These are phyloP conservation scores for Medicago lupulina DNA, from an alignment of 306 rosid species.

Conservation along the genomic window DNA sequence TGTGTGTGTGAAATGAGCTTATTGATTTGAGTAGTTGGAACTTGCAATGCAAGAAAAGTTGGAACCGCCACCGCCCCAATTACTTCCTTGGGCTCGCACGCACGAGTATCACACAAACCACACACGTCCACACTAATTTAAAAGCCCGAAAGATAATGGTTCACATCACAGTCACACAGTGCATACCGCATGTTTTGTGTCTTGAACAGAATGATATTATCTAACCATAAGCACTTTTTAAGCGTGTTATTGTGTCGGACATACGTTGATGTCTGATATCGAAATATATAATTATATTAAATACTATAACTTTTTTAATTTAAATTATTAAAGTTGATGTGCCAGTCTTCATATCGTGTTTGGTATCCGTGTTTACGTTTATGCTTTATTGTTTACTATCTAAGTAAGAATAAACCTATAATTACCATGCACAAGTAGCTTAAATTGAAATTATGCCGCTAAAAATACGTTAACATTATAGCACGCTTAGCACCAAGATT, in stretches of 20 bases:
- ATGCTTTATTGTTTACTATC: too few relatives aligned
- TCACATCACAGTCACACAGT: neutral
- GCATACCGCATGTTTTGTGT: neutral
- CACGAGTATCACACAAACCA: neutral
- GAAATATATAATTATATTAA: too few relatives aligned
- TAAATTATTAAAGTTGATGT: too few relatives aligned
- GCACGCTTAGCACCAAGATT: constrained; percentile 1
- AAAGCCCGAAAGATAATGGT: neutral
- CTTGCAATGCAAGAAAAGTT: constrained; percentile 12
- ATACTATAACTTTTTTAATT: too few relatives aligned
- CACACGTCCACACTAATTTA: neutral
- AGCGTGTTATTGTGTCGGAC: rapidly evolving
- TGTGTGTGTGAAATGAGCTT: neutral
- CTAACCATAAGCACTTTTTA: too few relatives aligned
- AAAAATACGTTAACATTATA: neutral
- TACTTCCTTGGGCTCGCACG: neutral
- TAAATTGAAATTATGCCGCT: neutral
- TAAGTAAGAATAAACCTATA: neutral
- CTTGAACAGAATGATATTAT: too few relatives aligned
- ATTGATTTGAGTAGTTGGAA: neutral
- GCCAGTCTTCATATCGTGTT: too few relatives aligned
- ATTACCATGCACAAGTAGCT: neutral
- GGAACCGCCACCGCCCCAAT: constrained; percentile 24
- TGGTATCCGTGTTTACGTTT: too few relatives aligned
- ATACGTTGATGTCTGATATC: too few relatives aligned